These are phyloP conservation scores for Chytriomyces sp. DNA, from an alignment of 192 early-diverging fungal genomes.

Conservation along the genomic window DNA sequence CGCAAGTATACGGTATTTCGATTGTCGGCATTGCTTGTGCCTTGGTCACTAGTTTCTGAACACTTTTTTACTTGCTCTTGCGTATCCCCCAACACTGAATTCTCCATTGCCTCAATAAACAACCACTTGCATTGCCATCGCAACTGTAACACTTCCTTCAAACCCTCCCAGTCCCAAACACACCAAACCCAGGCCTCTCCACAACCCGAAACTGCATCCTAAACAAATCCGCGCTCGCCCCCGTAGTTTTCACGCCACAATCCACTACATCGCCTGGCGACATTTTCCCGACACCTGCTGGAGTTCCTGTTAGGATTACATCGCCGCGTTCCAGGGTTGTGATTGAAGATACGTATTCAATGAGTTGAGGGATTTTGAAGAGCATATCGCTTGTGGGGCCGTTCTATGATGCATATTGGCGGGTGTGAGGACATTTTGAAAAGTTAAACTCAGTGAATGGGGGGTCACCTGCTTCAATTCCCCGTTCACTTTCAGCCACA, in stretches of 20 bases:
- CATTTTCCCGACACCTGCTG: constrained; percentile 86
- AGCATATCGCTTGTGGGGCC: constrained; percentile 93
- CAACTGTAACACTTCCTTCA: not conserved
- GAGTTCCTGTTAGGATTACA: constrained; percentile 88
- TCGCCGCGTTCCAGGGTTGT: constrained; percentile 92
- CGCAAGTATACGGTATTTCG: not conserved
- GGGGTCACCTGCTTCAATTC: constrained; percentile 53
- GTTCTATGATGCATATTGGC: constrained; percentile 58
- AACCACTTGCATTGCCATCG: no score
- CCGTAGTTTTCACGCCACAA: constrained; percentile 65
- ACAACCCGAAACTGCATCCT: constrained; percentile 56
- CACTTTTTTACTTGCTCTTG: no score
- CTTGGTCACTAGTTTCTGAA: not conserved
- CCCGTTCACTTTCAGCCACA: constrained; percentile 81
- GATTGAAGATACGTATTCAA: constrained; percentile 80
- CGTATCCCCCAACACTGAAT: no score
- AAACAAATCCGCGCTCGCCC: constrained; percentile 36
- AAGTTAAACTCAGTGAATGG: not conserved
- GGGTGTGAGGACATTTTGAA: not conserved
- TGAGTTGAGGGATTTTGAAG: constrained; percentile 81
- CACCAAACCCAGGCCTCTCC: constrained; percentile 43
- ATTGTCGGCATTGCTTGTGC: not conserved
- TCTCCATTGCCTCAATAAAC: no score
- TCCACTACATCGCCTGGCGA: constrained; percentile 76
- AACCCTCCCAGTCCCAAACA: constrained; percentile 32